Evolutionary conservation across 225 moss, liverwort and hornwort genomes (phyloP).

Genomic region (Takakia lepidozioides): DNA sequence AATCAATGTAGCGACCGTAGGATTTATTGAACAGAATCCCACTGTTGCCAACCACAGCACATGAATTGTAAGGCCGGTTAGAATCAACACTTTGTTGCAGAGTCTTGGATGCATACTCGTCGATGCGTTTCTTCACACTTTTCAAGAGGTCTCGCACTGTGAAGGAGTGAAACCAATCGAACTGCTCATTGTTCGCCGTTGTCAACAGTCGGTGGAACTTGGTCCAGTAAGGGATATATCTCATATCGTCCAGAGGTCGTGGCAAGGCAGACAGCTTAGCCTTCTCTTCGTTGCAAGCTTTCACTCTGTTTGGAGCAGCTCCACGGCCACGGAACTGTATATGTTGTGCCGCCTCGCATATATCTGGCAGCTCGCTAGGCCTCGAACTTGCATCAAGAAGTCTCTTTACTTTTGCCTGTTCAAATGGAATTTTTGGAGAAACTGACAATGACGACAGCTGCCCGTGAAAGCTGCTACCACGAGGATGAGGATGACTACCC

Average conservation of each 20-base stretch:
- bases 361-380: background rate
- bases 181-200: conserved; percentile 3
- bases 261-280: conserved; percentile 1
- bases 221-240: conserved; percentile 6
- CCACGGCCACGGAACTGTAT: background rate
- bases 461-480: no score
- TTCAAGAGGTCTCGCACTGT: conserved; percentile 1
- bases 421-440: no score
- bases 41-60: conserved; percentile 5
- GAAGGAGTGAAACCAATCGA: background rate
- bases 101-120: background rate
- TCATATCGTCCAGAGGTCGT: conserved; percentile 1
- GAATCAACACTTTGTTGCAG: background rate
- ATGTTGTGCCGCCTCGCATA: conserved; percentile 2
- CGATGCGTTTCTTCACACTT: conserved; percentile 2
- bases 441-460: no score
- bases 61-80: background rate
- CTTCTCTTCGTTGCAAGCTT: conserved; percentile 2
- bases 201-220: background rate
- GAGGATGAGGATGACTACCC: no score
- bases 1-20: conserved; percentile 3
- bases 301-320: conserved; percentile 1
- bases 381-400: conserved; percentile 1
- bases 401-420: conserved; percentile 1
- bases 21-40: background rate